Evolutionary conservation across 1,139 yeast genomes (phyloP), one percentile per base, ranked within the genome.

Genomic region (Hyphopichia wangnamkhiaoensis): DNA sequence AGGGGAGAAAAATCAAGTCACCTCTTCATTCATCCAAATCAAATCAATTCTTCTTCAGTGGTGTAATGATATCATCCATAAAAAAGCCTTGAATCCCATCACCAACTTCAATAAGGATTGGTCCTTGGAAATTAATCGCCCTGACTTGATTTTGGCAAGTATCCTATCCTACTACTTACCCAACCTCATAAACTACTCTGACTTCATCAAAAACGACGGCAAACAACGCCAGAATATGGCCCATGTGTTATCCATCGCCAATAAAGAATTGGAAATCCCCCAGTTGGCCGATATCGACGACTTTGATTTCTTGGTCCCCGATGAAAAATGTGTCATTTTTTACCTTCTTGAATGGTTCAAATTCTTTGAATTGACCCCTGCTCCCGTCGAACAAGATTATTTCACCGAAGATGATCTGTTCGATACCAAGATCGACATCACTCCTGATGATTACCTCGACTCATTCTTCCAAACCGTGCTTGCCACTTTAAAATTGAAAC

Each of bases 331-430:
- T 33, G 66, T 84, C n/a, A 71, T 83, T 50, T 76, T 84, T 14
- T 82, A 79, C 53, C 62, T 82, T n/a, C 74, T 84, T 19, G 80
- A 82, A 51, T 80, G 85, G 82, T 82, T 75, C 58, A 81, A 79
- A 43, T 71, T 71, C 28, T 64, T 52, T 68, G 83, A 60, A 53
- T 43, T 58, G 31, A 58, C 54, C n/a, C n/a, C n/a, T n/a, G n/a
- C n/a, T n/a, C n/a, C n/a, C n/a, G n/a, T n/a, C n/a, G n/a, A n/a
- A n/a, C n/a, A n/a, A n/a, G n/a, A n/a, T n/a, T n/a, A n/a, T n/a
- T n/a, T n/a, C n/a, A n/a, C n/a, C n/a, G n/a, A n/a, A n/a, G n/a
- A n/a, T n/a, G n/a, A n/a, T n/a, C n/a, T n/a, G n/a, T n/a, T 9
- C 12, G 21, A 21, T 8, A 10, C 28, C 25, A 21, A 28, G 9